A percentile compares a stretch with the other conserved stretches of the same genome.
These are phyloP conservation scores for Sugiyamaella americana DNA, from an alignment of 805 yeast species.

Conservation along the genomic window DNA sequence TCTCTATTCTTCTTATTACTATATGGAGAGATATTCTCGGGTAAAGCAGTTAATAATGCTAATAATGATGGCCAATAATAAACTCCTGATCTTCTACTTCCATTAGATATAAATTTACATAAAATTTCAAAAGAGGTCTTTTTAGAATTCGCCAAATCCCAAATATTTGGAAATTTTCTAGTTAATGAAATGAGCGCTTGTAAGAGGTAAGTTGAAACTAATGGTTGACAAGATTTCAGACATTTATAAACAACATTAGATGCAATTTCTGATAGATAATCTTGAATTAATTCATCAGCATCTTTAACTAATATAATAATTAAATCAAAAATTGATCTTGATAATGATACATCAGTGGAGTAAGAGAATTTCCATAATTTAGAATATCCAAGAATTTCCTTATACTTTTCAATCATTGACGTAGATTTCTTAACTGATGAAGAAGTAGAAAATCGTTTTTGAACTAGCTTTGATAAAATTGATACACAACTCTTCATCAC, in stretches of 20 bases:
- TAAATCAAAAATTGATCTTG: conserved; percentile 38
- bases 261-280: conserved; percentile 8
- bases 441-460: conserved; percentile 12
- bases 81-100: conserved; percentile 13
- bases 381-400: conserved; percentile 38
- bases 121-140: conserved; percentile 20
- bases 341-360: conserved; percentile 38
- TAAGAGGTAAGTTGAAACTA: conserved; percentile 24
- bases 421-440: neutral
- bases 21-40: conserved; percentile 16
- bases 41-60: conserved; percentile 17
- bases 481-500: conserved; percentile 46
- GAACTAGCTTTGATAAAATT: conserved; percentile 31
- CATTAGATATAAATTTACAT: conserved; percentile 12
- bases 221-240: conserved; percentile 14
- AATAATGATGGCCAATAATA: conserved; percentile 20
- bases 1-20: conserved; percentile 4
- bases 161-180: conserved; percentile 34
- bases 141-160: conserved; percentile 19
- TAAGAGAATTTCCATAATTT: conserved; percentile 41
- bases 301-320: conserved; percentile 28
- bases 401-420: conserved; percentile 16
- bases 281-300: conserved; percentile 9
- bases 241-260: conserved; percentile 19
- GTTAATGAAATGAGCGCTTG: conserved; percentile 38